Evolutionary conservation across 1,139 yeast genomes (phyloP), one percentile per base, ranked within the genome.

Genomic region (Saccharomyces hybrid): DNA sequence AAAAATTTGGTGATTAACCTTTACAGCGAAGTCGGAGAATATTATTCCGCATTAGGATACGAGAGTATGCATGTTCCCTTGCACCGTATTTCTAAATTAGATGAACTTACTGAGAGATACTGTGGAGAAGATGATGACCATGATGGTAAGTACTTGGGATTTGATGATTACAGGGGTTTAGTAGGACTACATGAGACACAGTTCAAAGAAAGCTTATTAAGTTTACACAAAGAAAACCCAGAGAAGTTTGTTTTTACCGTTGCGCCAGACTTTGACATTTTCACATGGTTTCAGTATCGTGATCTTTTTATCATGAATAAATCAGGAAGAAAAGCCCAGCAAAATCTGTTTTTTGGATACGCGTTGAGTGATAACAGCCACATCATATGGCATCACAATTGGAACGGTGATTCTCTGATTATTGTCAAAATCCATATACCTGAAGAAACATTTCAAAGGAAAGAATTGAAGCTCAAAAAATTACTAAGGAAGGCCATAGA

Each of bases 21-120:
- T 56, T 86, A 85, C 74, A 84, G 90, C 38, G 95, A 85, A 63
- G 78, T 87, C 44, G 91, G 89, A 5, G 83, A 82, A 55, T 85
- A 80, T 67, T 85, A 86, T 66, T 67, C 73, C 38, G 72, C 74
- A 55, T 75, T 78, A 61, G 95, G 88, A 1, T 86, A 82, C 67
- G 70, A 73, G 47, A 76, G 84, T 1, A 67, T 72, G 54, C 79
- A 73, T 46, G 80, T 81, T 8, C 82, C 74, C 64, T 61, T 71
- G 63, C 71, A 73, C 54, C 58, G 61, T 44, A 55, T 68, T 23
- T 56, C 59, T 3, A 58, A 64, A 11, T 46, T 64, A 11, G 66
- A 59, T 44, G 56, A 55, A 7, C 55, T 66, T 14, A 44, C 49
- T 25, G 27, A 55, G 3, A 32, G 47, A 14, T 65, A 64, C 54